Percentiles rank a stretch among this genome's conserved stretches.
Conservation (phyloP, 2,329 filamentous ascomycete genomes). For the Aspergillus piperis region DNA sequence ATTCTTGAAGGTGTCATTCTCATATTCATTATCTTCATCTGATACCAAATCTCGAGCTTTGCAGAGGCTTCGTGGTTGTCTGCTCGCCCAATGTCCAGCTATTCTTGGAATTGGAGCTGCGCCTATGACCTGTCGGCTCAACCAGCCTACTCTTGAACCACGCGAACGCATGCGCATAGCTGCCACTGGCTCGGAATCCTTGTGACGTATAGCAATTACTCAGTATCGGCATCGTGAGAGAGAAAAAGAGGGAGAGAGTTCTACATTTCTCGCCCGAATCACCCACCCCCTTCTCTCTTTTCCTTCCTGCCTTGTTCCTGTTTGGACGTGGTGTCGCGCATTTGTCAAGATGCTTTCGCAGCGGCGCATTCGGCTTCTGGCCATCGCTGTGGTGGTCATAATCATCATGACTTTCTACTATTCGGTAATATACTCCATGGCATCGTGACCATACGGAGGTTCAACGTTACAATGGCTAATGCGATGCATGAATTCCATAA, state of each 20-base stretch:
- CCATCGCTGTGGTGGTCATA: conserved; percentile 64
- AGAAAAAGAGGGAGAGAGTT: background rate
- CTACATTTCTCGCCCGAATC: background rate
- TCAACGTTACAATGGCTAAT: conserved; percentile 8
- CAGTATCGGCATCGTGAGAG: background rate
- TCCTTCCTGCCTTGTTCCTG: background rate
- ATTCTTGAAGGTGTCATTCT: background rate
- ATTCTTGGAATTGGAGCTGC: conserved; percentile 14
- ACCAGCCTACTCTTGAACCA: conserved; percentile 8
- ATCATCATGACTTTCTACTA: conserved; percentile 73
- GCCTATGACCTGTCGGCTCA: conserved; percentile 20
- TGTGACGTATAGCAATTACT: background rate
- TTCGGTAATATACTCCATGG: conserved; percentile 54
- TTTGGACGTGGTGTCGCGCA: background rate
- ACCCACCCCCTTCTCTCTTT: background rate
- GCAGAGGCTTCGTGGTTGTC: background rate
- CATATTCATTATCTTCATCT: background rate
- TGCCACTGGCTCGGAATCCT: background rate
- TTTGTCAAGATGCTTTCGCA: conserved; percentile 62
- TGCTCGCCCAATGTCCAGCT: conserved; percentile 19
- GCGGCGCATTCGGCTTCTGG: conserved; percentile 68
- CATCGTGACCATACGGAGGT: background rate
- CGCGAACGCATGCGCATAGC: conserved; percentile 7
- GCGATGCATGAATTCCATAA: conserved; percentile 2
- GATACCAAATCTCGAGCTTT: background rate